These are phyloP conservation scores for Trametes cinnabarina DNA, from an alignment of 768 basidiomycete species.

Conservation along the genomic window DNA sequence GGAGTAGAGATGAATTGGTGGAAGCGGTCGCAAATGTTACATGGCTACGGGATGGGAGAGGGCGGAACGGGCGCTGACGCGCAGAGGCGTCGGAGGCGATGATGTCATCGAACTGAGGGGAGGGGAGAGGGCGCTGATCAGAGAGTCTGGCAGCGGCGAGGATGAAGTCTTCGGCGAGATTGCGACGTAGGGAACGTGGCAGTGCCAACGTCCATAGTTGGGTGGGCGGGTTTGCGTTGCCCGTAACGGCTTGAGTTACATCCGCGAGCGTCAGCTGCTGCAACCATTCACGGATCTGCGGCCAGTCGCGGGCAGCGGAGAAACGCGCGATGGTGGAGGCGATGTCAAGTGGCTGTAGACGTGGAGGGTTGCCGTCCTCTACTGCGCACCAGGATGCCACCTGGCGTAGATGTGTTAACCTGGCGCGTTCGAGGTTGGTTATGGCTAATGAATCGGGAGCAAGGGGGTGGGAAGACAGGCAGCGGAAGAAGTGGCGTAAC, in stretches of 20 bases:
- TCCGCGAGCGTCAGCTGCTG: too few relatives aligned
- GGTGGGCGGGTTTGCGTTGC: not conserved
- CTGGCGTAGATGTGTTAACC: not conserved
- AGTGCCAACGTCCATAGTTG: not conserved
- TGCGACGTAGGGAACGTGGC: not conserved
- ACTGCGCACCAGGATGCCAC: not conserved
- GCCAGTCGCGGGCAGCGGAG: too few relatives aligned
- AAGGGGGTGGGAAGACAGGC: too few relatives aligned
- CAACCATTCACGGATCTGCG: too few relatives aligned
- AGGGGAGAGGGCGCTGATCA: too few relatives aligned
- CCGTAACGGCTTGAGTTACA: too few relatives aligned
- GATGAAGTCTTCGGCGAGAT: not conserved
- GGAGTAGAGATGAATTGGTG: not conserved
- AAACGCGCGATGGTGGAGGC: too few relatives aligned
- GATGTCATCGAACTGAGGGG: too few relatives aligned
- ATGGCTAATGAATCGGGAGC: not conserved
- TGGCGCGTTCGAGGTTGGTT: not conserved
- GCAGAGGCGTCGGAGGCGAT: too few relatives aligned
- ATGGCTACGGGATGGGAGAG: not conserved
- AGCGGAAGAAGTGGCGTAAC: too few relatives aligned
- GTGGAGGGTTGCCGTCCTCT: too few relatives aligned
- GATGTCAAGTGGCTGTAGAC: too few relatives aligned
- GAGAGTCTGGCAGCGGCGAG: not conserved
- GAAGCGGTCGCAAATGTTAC: not conserved
- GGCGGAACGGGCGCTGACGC: not conserved